Evolutionary conservation across 768 basidiomycete species (phyloP), one percentile per base, ranked within the genome.

Genomic region (Lentinula edodes): DNA sequence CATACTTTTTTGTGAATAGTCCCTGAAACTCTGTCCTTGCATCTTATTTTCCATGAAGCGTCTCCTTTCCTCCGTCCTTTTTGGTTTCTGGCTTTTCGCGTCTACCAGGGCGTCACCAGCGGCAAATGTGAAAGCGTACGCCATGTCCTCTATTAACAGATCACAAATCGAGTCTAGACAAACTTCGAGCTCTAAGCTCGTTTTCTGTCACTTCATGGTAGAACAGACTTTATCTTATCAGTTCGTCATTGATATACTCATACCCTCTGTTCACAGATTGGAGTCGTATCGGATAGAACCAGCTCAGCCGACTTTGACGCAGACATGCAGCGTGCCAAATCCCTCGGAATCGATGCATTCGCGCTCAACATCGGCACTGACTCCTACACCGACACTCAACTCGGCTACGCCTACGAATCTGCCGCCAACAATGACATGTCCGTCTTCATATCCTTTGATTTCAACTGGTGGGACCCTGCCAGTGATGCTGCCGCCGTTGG

Each of bases 281-380:
- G 67, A 52, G 51, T 68, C 12, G 61, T 62, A 1, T 64, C 67
- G 2, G 43, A 64, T 51, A 56, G 67, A 28, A 62, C 36, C 3
- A 66, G 58, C 23, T 62, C 67, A 16, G 32, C 63, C 6, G 66
- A 52, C 20, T 68, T 52, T 35, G 66, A 68, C 45, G 51, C 18
- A 38, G 67, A 68, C 53, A 68, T 66, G 66, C 35, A 50, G 18
- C 64, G 63, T 42, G 67, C 67, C n/a, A 66, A 65, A 48, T 62
- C 62, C 3, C n/a, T 60, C 35, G 67, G 66, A 16, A 67, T 68
- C 43, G 77, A 80, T 55, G 80, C 73, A 6, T 80, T 81, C 61
- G 78, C 79, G 3, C 68, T 80, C 36, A 80, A 81, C 69, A 68
- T 80, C 55, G 79, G 79, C 36, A 69, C 67, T 32, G 77, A 80